These are phyloP conservation scores for Colletotrichum eleusines DNA, from an alignment of 2,329 filamentous ascomycete species.

Conservation along the genomic window DNA sequence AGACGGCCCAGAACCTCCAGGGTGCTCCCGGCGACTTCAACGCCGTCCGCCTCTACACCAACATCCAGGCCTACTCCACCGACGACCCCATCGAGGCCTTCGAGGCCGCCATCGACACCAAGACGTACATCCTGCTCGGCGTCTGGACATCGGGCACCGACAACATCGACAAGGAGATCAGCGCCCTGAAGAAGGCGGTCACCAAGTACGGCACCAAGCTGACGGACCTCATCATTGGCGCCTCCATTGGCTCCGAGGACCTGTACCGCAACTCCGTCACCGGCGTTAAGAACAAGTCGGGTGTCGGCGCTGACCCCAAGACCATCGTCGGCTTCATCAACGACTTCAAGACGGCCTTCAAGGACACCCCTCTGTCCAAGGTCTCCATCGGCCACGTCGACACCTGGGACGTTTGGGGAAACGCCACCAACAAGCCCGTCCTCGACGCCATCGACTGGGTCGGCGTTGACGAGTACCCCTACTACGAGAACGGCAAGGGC, in stretches of 20 bases:
- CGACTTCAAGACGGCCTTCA: conserved; percentile 71
- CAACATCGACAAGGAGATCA: conserved; percentile 71
- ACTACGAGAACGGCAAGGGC: conserved; percentile 70
- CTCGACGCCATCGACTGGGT: conserved; percentile 74
- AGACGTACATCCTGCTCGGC: conserved; percentile 72
- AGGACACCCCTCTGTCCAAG: conserved; percentile 56
- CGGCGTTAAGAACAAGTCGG: conserved; percentile 72
- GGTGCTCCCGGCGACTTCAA: conserved; percentile 67
- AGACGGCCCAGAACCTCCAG: conserved; percentile 54
- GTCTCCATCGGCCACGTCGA: conserved; percentile 75
- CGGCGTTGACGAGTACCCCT: conserved; percentile 75
- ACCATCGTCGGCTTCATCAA: conserved; percentile 74
- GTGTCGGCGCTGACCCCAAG: conserved; percentile 69
- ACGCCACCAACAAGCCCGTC: conserved; percentile 69
- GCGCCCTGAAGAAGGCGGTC: conserved; percentile 69
- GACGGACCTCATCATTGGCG: conserved; percentile 70
- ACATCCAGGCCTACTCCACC: conserved; percentile 74
- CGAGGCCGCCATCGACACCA: conserved; percentile 74
- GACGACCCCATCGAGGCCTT: conserved; percentile 84
- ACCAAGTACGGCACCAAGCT: conserved; percentile 62
- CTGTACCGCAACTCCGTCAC: conserved; percentile 73
- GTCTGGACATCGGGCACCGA: conserved; percentile 70
- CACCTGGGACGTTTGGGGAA: conserved; percentile 74
- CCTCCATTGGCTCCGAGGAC: conserved; percentile 76
- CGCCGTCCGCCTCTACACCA: conserved; percentile 75